Base-by-base conservation (phyloP, 805 yeast species). In the Ogataea methanolica region DNA sequence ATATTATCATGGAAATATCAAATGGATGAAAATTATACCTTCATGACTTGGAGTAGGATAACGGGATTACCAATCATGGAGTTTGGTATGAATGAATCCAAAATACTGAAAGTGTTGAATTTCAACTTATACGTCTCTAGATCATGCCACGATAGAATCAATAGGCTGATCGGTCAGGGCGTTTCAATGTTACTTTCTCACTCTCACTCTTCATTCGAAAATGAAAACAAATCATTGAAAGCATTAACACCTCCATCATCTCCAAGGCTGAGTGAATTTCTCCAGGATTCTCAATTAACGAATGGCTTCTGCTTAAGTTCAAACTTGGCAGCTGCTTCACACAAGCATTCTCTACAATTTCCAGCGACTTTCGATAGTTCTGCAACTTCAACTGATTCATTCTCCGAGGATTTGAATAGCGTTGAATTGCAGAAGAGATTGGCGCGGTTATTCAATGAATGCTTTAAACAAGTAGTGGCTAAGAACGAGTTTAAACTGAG, bases 31-130 rank as follows among this genome's bases (percentile, higher is more conserved):
- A 84, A 83, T 60, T 86, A 78, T 64, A 72, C 85, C 31, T 73
- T 85, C 55, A 74, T 72, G 51, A 78, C 86, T 6, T 88, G 96
- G 96, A 71, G 84, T 44, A 78, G 79, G 60, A 82, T 88, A 43
- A 77, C 88, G 33, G 94, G 95, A 0, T 72, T 85, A 37, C 59
- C 78, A 21, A 58, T 76, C 4, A 53, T 62, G 29, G 82, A 78
- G 48, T 68, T 88, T 44, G 72, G 70, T 50, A 49, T 51, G 5
- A 60, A 57, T 38, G 96, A 88, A 65, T 57, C 74, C 29, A 62
- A 70, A 6, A 70, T 85, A 19, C 73, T 88, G 52, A 59, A 66
- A 36, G 63, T 74, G 6, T 70, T 88, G 45, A 73, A 81, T 57
- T 86, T 83, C 70, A 70, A 77, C 38, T 60, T 84, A 31, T 78